These are phyloP conservation scores for Nevesoporus exiguus DNA, from an alignment of 768 basidiomycete species.

Conservation along the genomic window DNA sequence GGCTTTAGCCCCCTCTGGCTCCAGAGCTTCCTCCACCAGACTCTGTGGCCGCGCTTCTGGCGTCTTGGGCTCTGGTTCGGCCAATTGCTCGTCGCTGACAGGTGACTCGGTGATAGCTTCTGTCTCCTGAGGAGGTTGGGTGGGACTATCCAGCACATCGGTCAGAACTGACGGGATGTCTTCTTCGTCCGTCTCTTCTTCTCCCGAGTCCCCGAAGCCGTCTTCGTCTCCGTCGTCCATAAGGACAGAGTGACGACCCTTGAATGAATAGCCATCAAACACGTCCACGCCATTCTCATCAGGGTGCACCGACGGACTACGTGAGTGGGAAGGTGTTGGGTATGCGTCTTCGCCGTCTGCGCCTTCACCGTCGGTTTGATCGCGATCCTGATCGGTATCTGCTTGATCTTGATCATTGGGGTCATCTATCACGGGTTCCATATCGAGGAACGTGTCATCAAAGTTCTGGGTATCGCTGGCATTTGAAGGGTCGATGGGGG, in stretches of 20 bases:
- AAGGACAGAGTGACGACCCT: constrained; percentile 77
- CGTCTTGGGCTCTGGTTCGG: constrained; percentile 67
- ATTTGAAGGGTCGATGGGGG: constrained; percentile 85
- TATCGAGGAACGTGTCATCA: constrained; percentile 93
- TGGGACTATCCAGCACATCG: constrained; percentile 18
- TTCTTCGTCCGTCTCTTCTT: constrained; percentile 37
- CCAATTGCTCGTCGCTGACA: constrained; percentile 29
- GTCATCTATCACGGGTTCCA: constrained; percentile 89
- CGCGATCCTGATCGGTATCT: constrained; percentile 68
- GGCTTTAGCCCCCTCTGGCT: constrained; percentile 11
- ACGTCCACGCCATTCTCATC: constrained; percentile 59
- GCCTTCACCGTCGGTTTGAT: constrained; percentile 64
- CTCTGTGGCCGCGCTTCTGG: constrained; percentile 59
- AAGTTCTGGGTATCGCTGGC: constrained; percentile 98
- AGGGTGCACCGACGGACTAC: constrained; percentile 64
- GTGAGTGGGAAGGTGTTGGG: constrained; percentile 77
- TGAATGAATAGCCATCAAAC: constrained; percentile 94
- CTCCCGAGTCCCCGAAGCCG: constrained; percentile 32
- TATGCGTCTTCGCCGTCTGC: constrained; percentile 74
- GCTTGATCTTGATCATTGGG: constrained; percentile 56
- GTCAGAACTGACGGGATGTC: constrained; percentile 31
- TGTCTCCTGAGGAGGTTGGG: constrained; percentile 27
- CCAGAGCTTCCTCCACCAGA: constrained; percentile 29
- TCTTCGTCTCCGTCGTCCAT: constrained; percentile 65
- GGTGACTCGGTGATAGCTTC: constrained; percentile 36